A percentile compares a stretch with the other conserved stretches of the same genome.
Conservation (phyloP, 495 filamentous ascomycete genomes). For the Penicillium silybi region DNA sequence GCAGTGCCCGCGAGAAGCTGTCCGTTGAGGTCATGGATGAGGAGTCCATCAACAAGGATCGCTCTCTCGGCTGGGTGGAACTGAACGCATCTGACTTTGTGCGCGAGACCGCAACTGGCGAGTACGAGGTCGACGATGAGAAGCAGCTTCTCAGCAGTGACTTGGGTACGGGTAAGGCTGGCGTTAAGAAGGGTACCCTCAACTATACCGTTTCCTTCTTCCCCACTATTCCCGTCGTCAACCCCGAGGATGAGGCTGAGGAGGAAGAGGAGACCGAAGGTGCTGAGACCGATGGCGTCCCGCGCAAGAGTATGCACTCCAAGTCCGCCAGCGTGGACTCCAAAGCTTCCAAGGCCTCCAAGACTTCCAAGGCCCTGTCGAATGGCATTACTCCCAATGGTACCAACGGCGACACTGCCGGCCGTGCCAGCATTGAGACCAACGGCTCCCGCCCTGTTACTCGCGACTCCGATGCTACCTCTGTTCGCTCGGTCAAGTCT, state of each 20-base stretch:
- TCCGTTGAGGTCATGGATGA: conserved; percentile 94
- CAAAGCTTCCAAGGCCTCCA: conserved; percentile 32
- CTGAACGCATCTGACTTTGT: conserved; percentile 76
- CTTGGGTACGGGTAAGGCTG: conserved; percentile 59
- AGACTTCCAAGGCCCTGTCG: conserved; percentile 16
- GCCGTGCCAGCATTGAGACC: conserved; percentile 38
- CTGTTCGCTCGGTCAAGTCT: conserved; percentile 43
- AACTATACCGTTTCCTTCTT: conserved; percentile 88
- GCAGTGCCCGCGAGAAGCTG: conserved; percentile 78
- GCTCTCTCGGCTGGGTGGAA: conserved; percentile 75
- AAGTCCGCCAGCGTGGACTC: conserved; percentile 25
- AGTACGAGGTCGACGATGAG: conserved; percentile 75
- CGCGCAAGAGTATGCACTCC: conserved; percentile 37
- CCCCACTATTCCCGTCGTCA: conserved; percentile 78
- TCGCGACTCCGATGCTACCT: conserved; percentile 36
- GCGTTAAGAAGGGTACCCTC: conserved; percentile 71
- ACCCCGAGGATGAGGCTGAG: conserved; percentile 87
- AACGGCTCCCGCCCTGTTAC: conserved; percentile 21
- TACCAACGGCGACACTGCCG: conserved; percentile 30
- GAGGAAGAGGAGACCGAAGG: conserved; percentile 43
- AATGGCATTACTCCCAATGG: conserved; percentile 23
- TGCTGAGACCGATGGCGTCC: conserved; percentile 18
- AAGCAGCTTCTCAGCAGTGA: conserved; percentile 59
- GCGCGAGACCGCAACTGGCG: conserved; percentile 68
- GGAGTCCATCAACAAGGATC: conserved; percentile 83